Evolutionary conservation across 1,139 yeast species (phyloP).

Genomic region (Geotrichum fermentans): DNA sequence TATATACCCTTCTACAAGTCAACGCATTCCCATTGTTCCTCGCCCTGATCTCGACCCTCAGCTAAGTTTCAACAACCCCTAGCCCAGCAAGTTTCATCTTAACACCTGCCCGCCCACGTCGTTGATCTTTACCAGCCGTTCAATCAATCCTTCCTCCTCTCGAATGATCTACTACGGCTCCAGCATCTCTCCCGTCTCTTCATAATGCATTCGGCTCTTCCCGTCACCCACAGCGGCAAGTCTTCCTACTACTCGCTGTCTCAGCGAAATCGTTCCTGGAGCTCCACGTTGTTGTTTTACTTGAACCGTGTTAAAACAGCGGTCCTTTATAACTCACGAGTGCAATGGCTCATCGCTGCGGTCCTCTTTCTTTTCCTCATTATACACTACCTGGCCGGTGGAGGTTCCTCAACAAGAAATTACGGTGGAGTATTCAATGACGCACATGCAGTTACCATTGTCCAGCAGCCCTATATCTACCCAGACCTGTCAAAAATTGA

Average conservation of each 20-base stretch:
- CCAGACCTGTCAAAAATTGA: slow-evolving; percentile 30
- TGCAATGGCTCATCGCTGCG: slow-evolving; percentile 15
- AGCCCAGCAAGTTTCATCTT: no score
- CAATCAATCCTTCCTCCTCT: no score
- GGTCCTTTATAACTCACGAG: slow-evolving; percentile 11
- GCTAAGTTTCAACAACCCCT: no score
- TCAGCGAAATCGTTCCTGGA: slow-evolving; percentile 1
- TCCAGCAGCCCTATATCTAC: slow-evolving; percentile 27
- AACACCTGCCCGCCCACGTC: no score
- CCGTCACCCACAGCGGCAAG: slow-evolving; percentile 22
- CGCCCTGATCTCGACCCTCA: no score
- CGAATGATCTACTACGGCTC: no score
- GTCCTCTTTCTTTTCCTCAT: slow-evolving; percentile 1
- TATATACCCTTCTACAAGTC: no score
- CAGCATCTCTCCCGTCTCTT: background rate
- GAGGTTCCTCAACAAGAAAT: background rate
- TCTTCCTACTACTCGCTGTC: slow-evolving; percentile 2
- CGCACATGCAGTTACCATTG: slow-evolving; percentile 25
- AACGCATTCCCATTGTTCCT: no score
- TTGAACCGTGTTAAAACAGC: slow-evolving; percentile 8
- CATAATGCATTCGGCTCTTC: slow-evolving; percentile 29
- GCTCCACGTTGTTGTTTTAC: background rate
- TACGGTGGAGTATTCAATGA: slow-evolving; percentile 25
- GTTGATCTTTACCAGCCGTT: no score
- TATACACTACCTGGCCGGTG: background rate